Evolutionary conservation across 345 rosid species (phyloP), one percentile per base, ranked within the genome.

Genomic region (Eucalyptus virginea): DNA sequence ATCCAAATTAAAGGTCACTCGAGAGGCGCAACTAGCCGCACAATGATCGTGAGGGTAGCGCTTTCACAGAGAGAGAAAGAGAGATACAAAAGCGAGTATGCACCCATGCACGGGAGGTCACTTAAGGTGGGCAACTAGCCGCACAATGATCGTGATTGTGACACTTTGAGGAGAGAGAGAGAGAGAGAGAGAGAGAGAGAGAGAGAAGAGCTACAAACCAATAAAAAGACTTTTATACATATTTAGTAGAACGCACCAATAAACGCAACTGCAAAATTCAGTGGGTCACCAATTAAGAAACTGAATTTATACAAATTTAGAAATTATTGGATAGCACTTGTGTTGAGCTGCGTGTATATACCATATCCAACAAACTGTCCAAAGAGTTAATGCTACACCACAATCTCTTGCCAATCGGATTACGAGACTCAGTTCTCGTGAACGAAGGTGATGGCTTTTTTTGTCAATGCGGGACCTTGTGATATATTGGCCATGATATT

Each of bases 381-480:
- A 58, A 26, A 58, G 65, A 26, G n/a, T 58, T 11, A 58, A 58
- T 51, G 23, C 23, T 17, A 51, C 54, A 6, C 50, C 54, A 18
- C 54, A 16, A 17, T 51, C 21, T 51, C 54, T 18, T 16, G 54
- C 21, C 54, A 51, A 51, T 18, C 54, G 54, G 54, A 51, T 51
- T 51, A 51, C 54, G 3, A 51, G 60, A 56, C 28, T 47, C 91
- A 93, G 80, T 93, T 89, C 44, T 94, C 94, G 87, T 94, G 95
- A 90, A 93, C 94, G 91, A 94, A 94, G 62, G 89, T 94, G 11
- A 95, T 47, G 69, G 92, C 94, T 48, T 88, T 88, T 94, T 15
- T 52, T 83, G 87, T 94, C 90, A 56, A 93, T 90, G 14, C 93
- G 88, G 24, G 94, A 94, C 88, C 91, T 93, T 12, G 91, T 93